Percentiles rank a stretch among this genome's conserved stretches.
Conservation (phyloP, 805 yeast genomes). For the Pichia nanzhaoensis region DNA sequence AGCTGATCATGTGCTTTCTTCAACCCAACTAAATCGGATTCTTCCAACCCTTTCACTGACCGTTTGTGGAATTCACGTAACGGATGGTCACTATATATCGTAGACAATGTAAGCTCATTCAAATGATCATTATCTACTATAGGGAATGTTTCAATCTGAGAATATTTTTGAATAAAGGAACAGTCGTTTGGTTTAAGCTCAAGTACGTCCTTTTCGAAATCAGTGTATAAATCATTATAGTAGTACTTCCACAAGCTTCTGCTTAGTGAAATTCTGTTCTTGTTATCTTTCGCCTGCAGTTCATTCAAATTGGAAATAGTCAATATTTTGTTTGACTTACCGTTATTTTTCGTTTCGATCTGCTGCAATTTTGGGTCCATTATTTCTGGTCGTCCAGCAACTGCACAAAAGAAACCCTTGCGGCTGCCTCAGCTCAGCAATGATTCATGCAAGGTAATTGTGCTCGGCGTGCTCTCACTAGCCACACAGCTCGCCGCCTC, state of each 20-base stretch:
- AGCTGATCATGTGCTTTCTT: conserved; percentile 20
- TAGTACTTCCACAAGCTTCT: conserved; percentile 12
- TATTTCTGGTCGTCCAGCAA: too few species aligned
- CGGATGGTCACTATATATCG: conserved; percentile 47
- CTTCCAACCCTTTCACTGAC: conserved; percentile 13
- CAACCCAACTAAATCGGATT: conserved; percentile 14
- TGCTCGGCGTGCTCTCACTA: too few species aligned
- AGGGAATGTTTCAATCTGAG: conserved; percentile 34
- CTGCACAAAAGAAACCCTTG: too few species aligned
- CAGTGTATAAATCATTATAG: conserved; percentile 19
- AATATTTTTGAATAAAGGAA: conserved; percentile 44
- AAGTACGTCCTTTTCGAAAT: conserved; percentile 38
- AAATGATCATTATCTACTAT: conserved; percentile 20
- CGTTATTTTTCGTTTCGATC: not conserved
- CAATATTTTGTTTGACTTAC: conserved; percentile 8
- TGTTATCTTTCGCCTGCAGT: conserved; percentile 18
- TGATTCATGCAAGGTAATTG: too few species aligned
- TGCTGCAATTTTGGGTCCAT: too few species aligned
- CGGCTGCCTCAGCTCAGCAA: too few species aligned
- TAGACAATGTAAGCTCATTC: conserved; percentile 33
- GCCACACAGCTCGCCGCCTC: too few species aligned
- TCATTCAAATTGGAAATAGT: conserved; percentile 15
- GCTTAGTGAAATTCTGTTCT: not conserved
- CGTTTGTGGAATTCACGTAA: conserved; percentile 32
- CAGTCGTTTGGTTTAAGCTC: conserved; percentile 47